Evolutionary conservation across 2,329 filamentous ascomycete species (phyloP), one percentile per base, ranked within the genome.

Genomic region (Neurospora sp.): DNA sequence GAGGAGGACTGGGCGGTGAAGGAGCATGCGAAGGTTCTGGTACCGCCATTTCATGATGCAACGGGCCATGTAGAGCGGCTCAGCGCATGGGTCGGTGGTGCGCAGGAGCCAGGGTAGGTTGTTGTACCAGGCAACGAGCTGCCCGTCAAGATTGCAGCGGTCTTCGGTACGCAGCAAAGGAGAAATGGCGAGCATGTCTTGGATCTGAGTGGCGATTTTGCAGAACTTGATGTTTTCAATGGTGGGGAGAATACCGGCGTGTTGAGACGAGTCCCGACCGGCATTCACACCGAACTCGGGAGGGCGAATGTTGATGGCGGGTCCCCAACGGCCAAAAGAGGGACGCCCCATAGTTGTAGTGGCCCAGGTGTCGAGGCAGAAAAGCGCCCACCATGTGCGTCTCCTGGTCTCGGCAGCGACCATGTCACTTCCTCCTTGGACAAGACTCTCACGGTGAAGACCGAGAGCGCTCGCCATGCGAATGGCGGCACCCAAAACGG

Each of bases 21-120:
- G 86, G 1, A 94, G 85, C 80, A 93, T 90, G 66, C 91, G 89
- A 66, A 93, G 85, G 75, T 93, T 93, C 76, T 92, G 89, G 77
- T 92, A 94, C 15, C 91, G 86, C 92, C 91, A 94, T 78, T 92
- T 91, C 89, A 93, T 93, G 74, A 93, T 86, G 73, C 88, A 88
- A 68, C 91, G 86, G 0, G 90, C 87, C 67, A 90, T 90, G 73
- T 88, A 88, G 19, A 93, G 85, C 2, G 90, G 87, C 73, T 92
- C 89, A 0, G 90, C 88, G 76, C 90, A 92, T 10, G 89, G 87
- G 70, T 93, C 89, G 11, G 82, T 86, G 23, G 87, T 86, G 73
- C 87, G 84, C 40, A 91, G 82, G 15, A 91, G 82, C 82, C 87
- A 87, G 4, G 91, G 91, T 1, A 93, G 84, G 67, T 86, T 88